Conservation (phyloP, 805 yeast genomes). For the Metschnikowia koreensis region DNA sequence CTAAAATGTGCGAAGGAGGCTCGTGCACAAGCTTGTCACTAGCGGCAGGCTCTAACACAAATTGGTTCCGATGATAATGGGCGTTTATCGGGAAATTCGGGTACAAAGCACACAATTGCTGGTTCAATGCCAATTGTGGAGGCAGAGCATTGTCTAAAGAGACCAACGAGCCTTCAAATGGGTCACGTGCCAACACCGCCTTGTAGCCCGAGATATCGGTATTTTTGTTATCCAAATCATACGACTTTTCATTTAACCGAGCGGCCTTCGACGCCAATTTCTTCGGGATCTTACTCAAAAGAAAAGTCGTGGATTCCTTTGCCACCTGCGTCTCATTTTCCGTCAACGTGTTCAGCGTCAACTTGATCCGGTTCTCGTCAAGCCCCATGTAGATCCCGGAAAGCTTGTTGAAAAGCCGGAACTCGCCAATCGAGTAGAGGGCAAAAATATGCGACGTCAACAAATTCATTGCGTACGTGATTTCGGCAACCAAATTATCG, state of each 20-base stretch:
- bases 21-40: slow-evolving; percentile 48
- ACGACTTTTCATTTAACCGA: slow-evolving; percentile 38
- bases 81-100: slow-evolving; percentile 63
- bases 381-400: slow-evolving; percentile 52
- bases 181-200: slow-evolving; percentile 64
- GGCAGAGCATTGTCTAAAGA: slow-evolving; percentile 44
- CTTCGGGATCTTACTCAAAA: slow-evolving; percentile 61
- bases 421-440: slow-evolving; percentile 69
- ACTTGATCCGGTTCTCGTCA: slow-evolving; percentile 56
- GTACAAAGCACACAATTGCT: slow-evolving; percentile 66
- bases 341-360: slow-evolving; percentile 52
- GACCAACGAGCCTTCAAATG: slow-evolving; percentile 55
- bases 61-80: slow-evolving; percentile 27
- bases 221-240: slow-evolving; percentile 38
- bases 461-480: slow-evolving; percentile 54
- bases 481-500: slow-evolving; percentile 50
- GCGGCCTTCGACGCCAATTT: slow-evolving; percentile 46
- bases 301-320: slow-evolving; percentile 48
- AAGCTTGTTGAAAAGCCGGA: slow-evolving; percentile 57
- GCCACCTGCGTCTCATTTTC: slow-evolving; percentile 49
- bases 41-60: slow-evolving; percentile 43
- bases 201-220: slow-evolving; percentile 64
- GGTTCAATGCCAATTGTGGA: slow-evolving; percentile 61
- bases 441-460: slow-evolving; percentile 65
- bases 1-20: slow-evolving; percentile 65